Evolutionary conservation across 2,329 filamentous ascomycete genomes (phyloP).

Genomic region (Pseudogymnoascus sp.): DNA sequence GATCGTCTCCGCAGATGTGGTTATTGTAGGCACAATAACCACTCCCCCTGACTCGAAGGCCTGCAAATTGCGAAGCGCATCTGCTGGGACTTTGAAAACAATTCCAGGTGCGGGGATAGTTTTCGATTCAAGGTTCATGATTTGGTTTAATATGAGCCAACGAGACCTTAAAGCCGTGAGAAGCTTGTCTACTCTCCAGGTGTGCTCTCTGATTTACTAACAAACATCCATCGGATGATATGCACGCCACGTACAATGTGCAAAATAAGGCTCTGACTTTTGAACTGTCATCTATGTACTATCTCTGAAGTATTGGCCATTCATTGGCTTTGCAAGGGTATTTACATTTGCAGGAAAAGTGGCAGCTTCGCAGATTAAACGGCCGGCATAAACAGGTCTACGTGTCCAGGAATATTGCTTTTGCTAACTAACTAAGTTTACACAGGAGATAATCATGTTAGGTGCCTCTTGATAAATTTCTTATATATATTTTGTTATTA

Average conservation of each 20-base stretch:
- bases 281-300: not conserved
- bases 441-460: not conserved
- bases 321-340: not conserved
- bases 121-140: not conserved
- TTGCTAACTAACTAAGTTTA: not conserved
- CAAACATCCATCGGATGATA: not conserved
- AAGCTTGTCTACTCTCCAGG: not conserved
- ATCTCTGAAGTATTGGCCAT: not conserved
- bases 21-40: not conserved
- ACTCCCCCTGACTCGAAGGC: not conserved
- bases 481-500: not conserved
- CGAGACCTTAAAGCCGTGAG: too few relatives aligned
- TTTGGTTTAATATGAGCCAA: not conserved
- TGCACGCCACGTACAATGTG: not conserved
- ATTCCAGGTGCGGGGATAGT: not conserved
- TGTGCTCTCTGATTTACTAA: not conserved
- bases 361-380: not conserved
- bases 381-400: not conserved
- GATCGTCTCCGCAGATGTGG: not conserved
- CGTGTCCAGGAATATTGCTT: not conserved
- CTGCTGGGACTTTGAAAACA: not conserved
- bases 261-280: not conserved
- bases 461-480: not conserved
- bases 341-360: not conserved
- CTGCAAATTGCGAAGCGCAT: not conserved